Percentiles rank a stretch among this genome's conserved stretches.
Conservation (phyloP, 257 asterid genomes). For the Scutellaria baicalensis region DNA sequence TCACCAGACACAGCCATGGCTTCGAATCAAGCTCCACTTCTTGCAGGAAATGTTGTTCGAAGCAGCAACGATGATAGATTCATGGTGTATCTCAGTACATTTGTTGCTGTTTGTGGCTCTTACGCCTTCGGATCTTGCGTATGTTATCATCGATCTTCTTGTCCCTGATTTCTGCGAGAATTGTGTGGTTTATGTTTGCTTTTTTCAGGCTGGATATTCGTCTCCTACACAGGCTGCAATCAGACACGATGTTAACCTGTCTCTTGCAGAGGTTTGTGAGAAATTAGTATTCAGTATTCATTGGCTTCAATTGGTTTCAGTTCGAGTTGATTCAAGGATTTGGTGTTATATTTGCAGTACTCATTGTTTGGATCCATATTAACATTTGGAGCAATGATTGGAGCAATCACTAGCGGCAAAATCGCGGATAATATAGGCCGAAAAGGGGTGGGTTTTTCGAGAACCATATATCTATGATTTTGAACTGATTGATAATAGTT, state of each 20-base stretch:
- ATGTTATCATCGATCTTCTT: conserved; percentile 3
- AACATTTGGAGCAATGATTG: conserved; percentile 96
- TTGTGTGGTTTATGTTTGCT: neutral
- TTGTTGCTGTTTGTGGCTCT: conserved; percentile 86
- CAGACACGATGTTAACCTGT: conserved; percentile 56
- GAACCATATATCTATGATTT: neutral
- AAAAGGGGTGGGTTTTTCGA: conserved; percentile 59
- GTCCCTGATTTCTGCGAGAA: neutral
- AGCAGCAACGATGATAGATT: conserved; percentile 44
- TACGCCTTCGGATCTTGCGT: conserved; percentile 86
- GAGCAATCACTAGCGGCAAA: conserved; percentile 85
- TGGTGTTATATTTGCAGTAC: conserved; percentile 42
- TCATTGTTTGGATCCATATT: conserved; percentile 86
- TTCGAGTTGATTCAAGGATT: too few relatives aligned
- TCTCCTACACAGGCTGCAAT: conserved; percentile 89
- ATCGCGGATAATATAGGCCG: conserved; percentile 81
- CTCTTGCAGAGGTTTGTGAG: conserved; percentile 76
- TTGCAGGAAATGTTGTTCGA: conserved; percentile 18
- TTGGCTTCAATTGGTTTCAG: too few relatives aligned
- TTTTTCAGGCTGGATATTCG: conserved; percentile 82
- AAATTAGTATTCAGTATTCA: neutral
- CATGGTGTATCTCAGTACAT: conserved; percentile 75
- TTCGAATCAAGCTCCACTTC: conserved; percentile 38
- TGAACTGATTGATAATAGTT: neutral
- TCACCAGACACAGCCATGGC: conserved; percentile 13